phyloP scores from a whole-genome alignment of 1,284 basidiomycete genomes.

The Naganishia albida region DNA sequence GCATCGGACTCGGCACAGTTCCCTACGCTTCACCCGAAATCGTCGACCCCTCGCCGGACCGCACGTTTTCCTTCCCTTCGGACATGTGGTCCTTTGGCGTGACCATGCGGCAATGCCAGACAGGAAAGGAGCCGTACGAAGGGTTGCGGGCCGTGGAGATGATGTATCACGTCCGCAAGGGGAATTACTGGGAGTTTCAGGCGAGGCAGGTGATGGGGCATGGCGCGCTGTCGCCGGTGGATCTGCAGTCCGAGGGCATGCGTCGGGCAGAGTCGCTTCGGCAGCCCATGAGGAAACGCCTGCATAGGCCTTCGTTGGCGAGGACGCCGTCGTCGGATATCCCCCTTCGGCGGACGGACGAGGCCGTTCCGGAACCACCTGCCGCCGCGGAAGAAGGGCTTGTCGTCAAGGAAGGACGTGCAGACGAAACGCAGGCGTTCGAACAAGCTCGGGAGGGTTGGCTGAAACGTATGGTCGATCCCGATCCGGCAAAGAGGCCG shows the following conservation, averaged over 20 bases:
- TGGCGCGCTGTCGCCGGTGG: neutral
- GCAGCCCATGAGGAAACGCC: neutral
- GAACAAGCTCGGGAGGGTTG: slow-evolving; percentile 39
- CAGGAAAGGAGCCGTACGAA: slow-evolving; percentile 56
- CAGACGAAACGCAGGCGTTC: slow-evolving; percentile 30
- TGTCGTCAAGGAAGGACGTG: neutral
- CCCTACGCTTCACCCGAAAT: slow-evolving; percentile 58
- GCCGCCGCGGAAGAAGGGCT: neutral
- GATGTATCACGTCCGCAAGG: slow-evolving; percentile 55
- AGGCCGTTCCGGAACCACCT: neutral
- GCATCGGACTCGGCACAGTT: slow-evolving; percentile 57
- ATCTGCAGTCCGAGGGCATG: slow-evolving; percentile 6
- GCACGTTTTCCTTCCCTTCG: slow-evolving; percentile 55
- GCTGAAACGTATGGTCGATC: slow-evolving; percentile 45
- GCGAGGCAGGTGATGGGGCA: slow-evolving; percentile 46
- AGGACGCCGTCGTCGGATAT: slow-evolving; percentile 19
- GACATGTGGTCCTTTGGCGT: slow-evolving; percentile 59
- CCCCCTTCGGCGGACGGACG: neutral
- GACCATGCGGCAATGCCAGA: slow-evolving; percentile 55
- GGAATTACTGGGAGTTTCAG: slow-evolving; percentile 56
- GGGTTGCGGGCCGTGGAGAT: slow-evolving; percentile 53
- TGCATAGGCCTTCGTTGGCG: slow-evolving; percentile 4
- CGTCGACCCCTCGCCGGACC: slow-evolving; percentile 43
- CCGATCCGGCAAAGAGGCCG: slow-evolving; percentile 39
- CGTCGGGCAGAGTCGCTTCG: slow-evolving; percentile 27